Percentiles rank a stretch among this genome's conserved stretches.
Evolutionary conservation across 2,329 filamentous ascomycete species (phyloP).

Genomic region (Epichloe elymi): DNA sequence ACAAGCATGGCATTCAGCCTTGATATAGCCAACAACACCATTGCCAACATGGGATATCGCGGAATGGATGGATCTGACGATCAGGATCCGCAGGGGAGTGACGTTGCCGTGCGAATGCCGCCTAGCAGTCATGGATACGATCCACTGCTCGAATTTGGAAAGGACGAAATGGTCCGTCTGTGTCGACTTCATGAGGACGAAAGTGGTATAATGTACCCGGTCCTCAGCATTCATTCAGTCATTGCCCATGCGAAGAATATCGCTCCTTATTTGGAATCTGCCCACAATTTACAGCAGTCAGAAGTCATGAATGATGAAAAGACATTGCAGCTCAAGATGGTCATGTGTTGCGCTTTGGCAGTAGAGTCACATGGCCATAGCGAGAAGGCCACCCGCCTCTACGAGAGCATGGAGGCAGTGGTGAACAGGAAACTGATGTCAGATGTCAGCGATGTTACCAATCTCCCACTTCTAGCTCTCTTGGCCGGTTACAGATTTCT

Average conservation of each 20-base stretch:
- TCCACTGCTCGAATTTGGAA: constrained; percentile 65
- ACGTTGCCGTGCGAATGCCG: constrained; percentile 13
- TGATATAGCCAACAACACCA: constrained; percentile 72
- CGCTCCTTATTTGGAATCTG: constrained; percentile 55
- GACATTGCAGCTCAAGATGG: constrained; percentile 65
- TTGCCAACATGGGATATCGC: constrained; percentile 81
- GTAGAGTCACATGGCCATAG: constrained; percentile 72
- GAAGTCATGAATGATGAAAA: constrained; percentile 34
- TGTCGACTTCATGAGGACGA: constrained; percentile 79
- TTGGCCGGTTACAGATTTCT: constrained; percentile 65
- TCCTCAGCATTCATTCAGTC: constrained; percentile 61
- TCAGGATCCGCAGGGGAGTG: constrained; percentile 28
- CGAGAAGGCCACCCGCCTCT: constrained; percentile 58
- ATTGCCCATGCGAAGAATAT: constrained; percentile 57
- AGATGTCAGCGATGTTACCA: constrained; percentile 33
- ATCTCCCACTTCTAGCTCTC: constrained; percentile 38
- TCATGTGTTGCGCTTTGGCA: constrained; percentile 65
- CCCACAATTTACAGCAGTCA: constrained; percentile 21
- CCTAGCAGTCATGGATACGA: constrained; percentile 37
- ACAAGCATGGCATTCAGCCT: constrained; percentile 78
- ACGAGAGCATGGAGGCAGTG: constrained; percentile 59
- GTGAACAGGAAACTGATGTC: constrained; percentile 53
- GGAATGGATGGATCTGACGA: constrained; percentile 48
- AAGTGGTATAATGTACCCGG: constrained; percentile 83
- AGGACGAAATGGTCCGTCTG: constrained; percentile 68